Conservation (phyloP, 352 stramenopile species). For the Pythium dissotocum region DNA sequence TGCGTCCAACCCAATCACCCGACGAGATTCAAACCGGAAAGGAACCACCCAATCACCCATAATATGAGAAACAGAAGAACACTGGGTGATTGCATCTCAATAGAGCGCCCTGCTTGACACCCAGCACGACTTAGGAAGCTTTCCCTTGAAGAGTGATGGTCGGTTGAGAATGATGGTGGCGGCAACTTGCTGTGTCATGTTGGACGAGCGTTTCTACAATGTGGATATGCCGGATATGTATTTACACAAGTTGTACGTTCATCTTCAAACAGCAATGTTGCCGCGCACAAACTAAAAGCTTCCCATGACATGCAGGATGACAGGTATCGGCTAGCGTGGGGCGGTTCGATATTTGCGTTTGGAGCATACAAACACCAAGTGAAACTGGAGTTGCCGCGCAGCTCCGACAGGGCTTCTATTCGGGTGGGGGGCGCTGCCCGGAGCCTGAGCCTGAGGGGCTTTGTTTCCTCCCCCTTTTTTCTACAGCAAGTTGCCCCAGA, state of each 20-base stretch:
- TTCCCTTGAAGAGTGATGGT: constrained; percentile 36
- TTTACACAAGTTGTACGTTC: not conserved
- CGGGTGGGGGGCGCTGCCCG: constrained; percentile 2
- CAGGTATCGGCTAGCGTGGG: constrained; percentile 10
- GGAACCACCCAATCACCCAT: constrained; percentile 8
- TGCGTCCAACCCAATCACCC: constrained; percentile 13
- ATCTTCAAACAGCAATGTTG: constrained; percentile 7
- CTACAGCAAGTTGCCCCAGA: constrained; percentile 32
- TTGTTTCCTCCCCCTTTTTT: constrained; percentile 26
- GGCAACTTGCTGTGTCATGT: constrained; percentile 54
- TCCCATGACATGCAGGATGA: constrained; percentile 1
- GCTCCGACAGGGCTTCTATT: constrained; percentile 14
- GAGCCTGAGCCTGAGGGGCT: not conserved
- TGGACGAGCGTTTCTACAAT: constrained; percentile 17
- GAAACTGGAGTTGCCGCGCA: not conserved
- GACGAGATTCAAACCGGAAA: constrained; percentile 5
- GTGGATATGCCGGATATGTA: constrained; percentile 11
- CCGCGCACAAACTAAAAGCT: constrained; percentile 11
- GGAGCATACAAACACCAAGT: constrained; percentile 26
- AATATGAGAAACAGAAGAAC: not conserved
- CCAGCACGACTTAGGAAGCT: not conserved
- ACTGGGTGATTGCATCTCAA: not conserved
- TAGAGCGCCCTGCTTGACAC: constrained; percentile 6
- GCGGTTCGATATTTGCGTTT: constrained; percentile 29
- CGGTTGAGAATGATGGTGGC: constrained; percentile 52